Evolutionary conservation across 2,329 filamentous ascomycete species (phyloP).

Genomic region (Sclerotinia spermophila): DNA sequence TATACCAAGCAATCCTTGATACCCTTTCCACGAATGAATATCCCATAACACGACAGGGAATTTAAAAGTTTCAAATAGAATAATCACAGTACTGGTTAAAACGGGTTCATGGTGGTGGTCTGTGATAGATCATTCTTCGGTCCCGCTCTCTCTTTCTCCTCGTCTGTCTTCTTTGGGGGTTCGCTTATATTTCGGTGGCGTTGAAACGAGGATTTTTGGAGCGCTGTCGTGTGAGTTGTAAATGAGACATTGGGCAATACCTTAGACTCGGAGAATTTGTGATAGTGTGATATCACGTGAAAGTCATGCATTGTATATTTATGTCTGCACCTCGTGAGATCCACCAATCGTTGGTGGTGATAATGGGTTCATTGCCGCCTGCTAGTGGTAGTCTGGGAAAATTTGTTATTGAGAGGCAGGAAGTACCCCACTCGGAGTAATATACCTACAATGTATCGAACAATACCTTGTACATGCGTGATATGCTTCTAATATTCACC

Average conservation of each 20-base stretch:
- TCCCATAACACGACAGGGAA: neutral
- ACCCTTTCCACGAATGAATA: neutral
- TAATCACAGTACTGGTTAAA: neutral
- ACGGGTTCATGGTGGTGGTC: neutral
- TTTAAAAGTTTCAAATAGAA: neutral
- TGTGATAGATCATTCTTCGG: neutral
- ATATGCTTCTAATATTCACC: neutral
- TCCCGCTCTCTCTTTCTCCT: neutral
- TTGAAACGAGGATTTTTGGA: neutral
- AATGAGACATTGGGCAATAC: neutral
- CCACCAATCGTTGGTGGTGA: neutral
- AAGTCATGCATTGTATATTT: neutral
- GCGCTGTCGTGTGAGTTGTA: neutral
- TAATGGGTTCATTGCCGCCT: neutral
- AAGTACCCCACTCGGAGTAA: neutral
- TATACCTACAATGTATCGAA: neutral
- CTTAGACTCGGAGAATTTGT: neutral
- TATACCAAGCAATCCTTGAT: neutral
- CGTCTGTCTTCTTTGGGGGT: constrained; percentile 7
- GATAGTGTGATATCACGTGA: neutral
- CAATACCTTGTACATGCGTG: neutral
- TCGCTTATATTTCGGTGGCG: constrained; percentile 4
- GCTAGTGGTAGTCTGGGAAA: neutral
- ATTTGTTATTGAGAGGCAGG: neutral
- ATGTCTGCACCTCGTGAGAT: constrained; percentile 10